Evolutionary conservation across 176 grass and related monocot genomes (phyloP).

Genomic region (Oryza coarctata): DNA sequence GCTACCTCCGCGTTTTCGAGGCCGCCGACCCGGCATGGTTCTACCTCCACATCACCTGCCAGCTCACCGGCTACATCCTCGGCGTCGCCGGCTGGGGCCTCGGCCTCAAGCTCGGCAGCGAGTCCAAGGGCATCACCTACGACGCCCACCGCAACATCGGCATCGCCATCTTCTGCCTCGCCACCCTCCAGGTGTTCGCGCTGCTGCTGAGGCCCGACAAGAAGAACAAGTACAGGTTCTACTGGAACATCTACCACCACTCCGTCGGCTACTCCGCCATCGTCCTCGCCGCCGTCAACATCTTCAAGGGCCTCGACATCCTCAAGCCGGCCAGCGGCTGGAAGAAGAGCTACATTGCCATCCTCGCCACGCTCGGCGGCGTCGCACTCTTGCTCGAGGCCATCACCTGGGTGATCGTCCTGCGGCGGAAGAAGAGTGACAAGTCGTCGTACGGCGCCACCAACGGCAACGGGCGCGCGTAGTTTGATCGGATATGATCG

Average conservation of each 20-base stretch:
- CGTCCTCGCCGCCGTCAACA: constrained; percentile 58
- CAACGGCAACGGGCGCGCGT: constrained; percentile 44
- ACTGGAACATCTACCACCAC: constrained; percentile 95
- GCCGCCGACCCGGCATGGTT: constrained; percentile 85
- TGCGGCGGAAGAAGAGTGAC: constrained; percentile 41
- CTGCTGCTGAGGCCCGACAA: constrained; percentile 78
- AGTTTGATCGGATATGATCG: background rate
- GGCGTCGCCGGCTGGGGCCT: constrained; percentile 92
- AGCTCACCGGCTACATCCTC: constrained; percentile 71
- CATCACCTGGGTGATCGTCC: constrained; percentile 70
- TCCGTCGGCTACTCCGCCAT: constrained; percentile 75
- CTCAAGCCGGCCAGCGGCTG: constrained; percentile 61
- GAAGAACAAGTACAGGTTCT: constrained; percentile 84
- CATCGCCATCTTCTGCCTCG: constrained; percentile 71
- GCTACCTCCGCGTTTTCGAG: constrained; percentile 78
- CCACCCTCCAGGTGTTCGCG: constrained; percentile 92
- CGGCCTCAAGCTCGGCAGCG: constrained; percentile 87
- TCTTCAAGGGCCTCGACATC: constrained; percentile 89
- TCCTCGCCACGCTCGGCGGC: constrained; percentile 55
- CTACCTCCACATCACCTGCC: constrained; percentile 86
- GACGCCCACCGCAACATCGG: constrained; percentile 66
- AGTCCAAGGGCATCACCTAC: constrained; percentile 62
- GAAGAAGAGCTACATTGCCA: constrained; percentile 75
- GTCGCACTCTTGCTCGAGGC: constrained; percentile 64
- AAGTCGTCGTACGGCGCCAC: constrained; percentile 19